Conservation (phyloP, 257 asterid species). For the Lantana camara region DNA sequence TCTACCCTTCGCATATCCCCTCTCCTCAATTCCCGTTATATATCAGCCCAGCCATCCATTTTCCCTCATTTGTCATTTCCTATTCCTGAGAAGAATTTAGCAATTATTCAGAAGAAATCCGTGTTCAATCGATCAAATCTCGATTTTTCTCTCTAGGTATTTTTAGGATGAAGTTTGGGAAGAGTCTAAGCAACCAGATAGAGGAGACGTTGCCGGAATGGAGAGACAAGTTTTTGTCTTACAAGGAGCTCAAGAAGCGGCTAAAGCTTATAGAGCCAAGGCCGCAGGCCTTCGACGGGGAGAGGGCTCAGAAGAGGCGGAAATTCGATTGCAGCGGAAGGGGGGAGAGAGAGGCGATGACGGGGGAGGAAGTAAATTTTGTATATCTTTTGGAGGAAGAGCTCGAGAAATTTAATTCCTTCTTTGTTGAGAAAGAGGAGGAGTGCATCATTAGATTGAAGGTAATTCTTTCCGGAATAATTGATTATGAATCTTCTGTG, state of each 20-base stretch:
- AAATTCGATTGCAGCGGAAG: slow-evolving; percentile 33
- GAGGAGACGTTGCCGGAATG: slow-evolving; percentile 95
- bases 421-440: slow-evolving; percentile 90
- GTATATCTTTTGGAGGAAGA: slow-evolving; percentile 82
- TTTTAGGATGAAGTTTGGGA: slow-evolving; percentile 76
- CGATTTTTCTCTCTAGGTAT: background rate
- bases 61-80: slow-evolving; percentile 22
- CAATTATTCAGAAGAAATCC: background rate
- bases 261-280: slow-evolving; percentile 72
- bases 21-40: slow-evolving; percentile 33
- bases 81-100: background rate
- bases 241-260: slow-evolving; percentile 87
- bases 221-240: slow-evolving; percentile 88
- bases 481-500: background rate
- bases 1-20: slow-evolving; percentile 51
- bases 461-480: slow-evolving; percentile 31
- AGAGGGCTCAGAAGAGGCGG: slow-evolving; percentile 55
- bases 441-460: slow-evolving; percentile 81
- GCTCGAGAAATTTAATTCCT: slow-evolving; percentile 85
- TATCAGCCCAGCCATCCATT: background rate
- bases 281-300: slow-evolving; percentile 26
- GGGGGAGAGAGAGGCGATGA: slow-evolving; percentile 48
- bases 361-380: slow-evolving; percentile 73
- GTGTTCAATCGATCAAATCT: background rate
- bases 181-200: slow-evolving; percentile 84